Evolutionary conservation across 2,329 filamentous ascomycete genomes (phyloP).

Genomic region (Ceratocystis papillata): DNA sequence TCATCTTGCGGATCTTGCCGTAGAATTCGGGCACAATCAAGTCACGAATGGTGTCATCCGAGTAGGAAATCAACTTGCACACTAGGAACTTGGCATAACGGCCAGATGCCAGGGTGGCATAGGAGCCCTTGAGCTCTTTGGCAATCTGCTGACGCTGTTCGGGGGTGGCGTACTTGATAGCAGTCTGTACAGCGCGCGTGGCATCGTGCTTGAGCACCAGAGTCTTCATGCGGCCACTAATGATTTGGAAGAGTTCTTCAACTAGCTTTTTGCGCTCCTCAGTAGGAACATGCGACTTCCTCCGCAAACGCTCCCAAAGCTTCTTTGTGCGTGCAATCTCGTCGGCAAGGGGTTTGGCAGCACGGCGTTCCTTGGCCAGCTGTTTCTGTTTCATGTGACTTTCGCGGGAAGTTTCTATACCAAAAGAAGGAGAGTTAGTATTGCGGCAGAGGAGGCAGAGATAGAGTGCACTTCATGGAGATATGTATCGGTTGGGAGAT

Average conservation of each 20-base stretch:
- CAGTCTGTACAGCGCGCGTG: constrained; percentile 91
- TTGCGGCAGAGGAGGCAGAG: background rate
- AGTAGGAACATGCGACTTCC: constrained; percentile 84
- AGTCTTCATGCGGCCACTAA: constrained; percentile 82
- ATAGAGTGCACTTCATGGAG: background rate
- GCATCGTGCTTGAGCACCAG: constrained; percentile 98
- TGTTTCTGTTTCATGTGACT: constrained; percentile 88
- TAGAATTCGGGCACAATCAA: constrained; percentile 91
- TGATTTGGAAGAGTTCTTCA: constrained; percentile 79
- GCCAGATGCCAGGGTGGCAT: constrained; percentile 77
- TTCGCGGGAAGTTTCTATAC: constrained; percentile 63
- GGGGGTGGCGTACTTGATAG: constrained; percentile 84
- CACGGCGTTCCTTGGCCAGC: constrained; percentile 76
- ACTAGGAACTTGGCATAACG: constrained; percentile 96
- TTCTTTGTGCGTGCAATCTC: constrained; percentile 84
- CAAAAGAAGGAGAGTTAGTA: background rate
- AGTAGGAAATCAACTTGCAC: constrained; percentile 88
- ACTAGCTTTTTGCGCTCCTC: constrained; percentile 82
- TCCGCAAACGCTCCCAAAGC: constrained; percentile 85
- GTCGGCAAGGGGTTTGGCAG: constrained; percentile 85
- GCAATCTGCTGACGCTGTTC: constrained; percentile 82
- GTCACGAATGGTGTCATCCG: constrained; percentile 75
- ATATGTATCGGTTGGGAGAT: background rate
- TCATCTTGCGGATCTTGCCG: constrained; percentile 80
- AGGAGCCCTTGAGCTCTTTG: constrained; percentile 72